Evolutionary conservation across 2,329 filamentous ascomycete species (phyloP), one percentile per base, ranked within the genome.

Genomic region (Ambrosiella xylebori): DNA sequence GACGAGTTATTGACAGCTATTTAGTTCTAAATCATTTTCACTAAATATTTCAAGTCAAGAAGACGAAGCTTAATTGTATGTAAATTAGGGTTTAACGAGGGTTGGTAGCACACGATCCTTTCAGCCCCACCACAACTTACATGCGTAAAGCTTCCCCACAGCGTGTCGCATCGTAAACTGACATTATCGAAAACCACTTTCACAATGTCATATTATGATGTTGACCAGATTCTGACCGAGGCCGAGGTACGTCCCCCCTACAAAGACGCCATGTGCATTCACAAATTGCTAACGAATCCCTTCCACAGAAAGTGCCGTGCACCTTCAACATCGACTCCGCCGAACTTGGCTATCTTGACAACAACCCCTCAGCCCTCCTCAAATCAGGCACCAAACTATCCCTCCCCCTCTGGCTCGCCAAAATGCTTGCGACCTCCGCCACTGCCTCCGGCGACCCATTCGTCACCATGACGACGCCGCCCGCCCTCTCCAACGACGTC

Each of bases 291-390:
- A 40, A 63, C 63, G 55, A 40, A 47, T 58, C 50, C 54, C 19
- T 7, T 13, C 49, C 15, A 35, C 64, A 95, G 83, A 97, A 96
- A 86, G 81, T 96, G 38, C 91, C 93, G 45, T 95, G 90, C 74
- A 94, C 86, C 56, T 96, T 97, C 71, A 86, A 95, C 67, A 80
- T 96, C 66, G 86, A 91, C 61, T 84, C 95, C 38, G 85, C 89
- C 17, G 83, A 86, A 59, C 80, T 97, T 51, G 90, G 90, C 64
- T 88, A 95, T 68, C 78, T 98, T 61, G 89, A 95, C 71, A 89
- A 89, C 66, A 91, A 88, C 66, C 78, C 86, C 27, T 68, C 71
- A 1, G 72, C 76, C 38, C 71, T 86, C 67, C 83, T 97, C 65
- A 93, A 91, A 69, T 72, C 83, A 57, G 86, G 87, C 61, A 91